Evolutionary conservation across 805 yeast genomes (phyloP), one percentile per base, ranked within the genome.

Genomic region (Candida dajiaensis): DNA sequence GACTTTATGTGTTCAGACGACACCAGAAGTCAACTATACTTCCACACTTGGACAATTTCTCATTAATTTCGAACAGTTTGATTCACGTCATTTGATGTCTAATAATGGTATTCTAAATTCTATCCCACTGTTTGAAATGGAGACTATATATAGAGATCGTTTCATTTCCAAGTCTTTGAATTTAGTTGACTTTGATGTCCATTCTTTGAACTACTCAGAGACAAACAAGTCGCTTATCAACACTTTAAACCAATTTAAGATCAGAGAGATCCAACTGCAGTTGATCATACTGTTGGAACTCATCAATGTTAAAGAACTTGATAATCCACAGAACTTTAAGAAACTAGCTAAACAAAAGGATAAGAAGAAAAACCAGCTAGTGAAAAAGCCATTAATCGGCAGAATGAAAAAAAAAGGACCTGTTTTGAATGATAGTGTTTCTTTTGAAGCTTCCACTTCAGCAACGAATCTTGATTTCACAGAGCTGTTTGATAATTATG

Each of bases 231-330:
- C 57, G 9, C 37, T 65, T 1, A 55, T 54, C 1, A 67, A 62
- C 15, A 49, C 74, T 1, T 55, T 68, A 3, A 58, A 65, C 35
- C 69, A 71, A 35, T 63, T 79, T 48, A 80, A 78, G 50, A 65
- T 75, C 2, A 63, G 83, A 31, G 85, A 80, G 51, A 74, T 81
- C 1, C 82, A 78, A 50, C 56, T 80, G 28, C 85, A 80, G 54
- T 64, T 78, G 0, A 52, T 80, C 2, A 49, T 78, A 1, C 50
- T 76, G 2, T 52, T 80, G 37, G 85, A 80, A 51, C 46, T 77
- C 4, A 58, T 79, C 3, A 51, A 59, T 20, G 41, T 64, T 11
- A 57, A 66, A 47, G 60, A 58, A 6, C 49, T 70, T 8, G 72
- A 71, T 44, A 75, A 66, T 57, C 57, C 49, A 22, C 62, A 51